Evolutionary conservation across 768 basidiomycete species (phyloP), one percentile per base, ranked within the genome.

Genomic region (Paxillus involutus): DNA sequence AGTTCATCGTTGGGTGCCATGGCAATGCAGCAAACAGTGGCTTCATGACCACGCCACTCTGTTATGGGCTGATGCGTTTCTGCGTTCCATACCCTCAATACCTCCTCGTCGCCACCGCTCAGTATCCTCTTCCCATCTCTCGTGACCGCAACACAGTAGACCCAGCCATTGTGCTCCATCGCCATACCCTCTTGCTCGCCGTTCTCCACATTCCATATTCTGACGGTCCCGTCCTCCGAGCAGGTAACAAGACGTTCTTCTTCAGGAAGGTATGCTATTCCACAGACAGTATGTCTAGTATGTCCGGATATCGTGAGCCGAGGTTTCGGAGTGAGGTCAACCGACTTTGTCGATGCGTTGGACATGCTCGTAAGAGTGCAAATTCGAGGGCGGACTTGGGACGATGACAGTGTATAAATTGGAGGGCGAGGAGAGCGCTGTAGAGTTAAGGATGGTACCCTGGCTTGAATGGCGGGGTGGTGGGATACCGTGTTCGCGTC

Each of bases 181-280:
- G 37, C 5, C 8, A 5, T 19, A 36, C 49, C 59, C 33, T 33
- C 50, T 39, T 57, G 59, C 11, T 36, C 8, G 5, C 59, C 59
- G 19, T 10, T 49, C 36, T 51, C 52, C n/a, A 58, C 16, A 41
- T 55, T 26, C 56, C 52, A 61, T 12, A 57, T 4, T 6, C 11
- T 37, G 1, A 48, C 9, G 9, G 6, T 17, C 12, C 43, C 26
- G 4, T 50, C 33, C n/a, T 21, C 0, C 4, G 13, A 58, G 17
- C 48, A 17, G 13, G 49, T 53, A 13, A 47, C 53, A 16, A 60
- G 40, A 1, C 39, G 53, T 35, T 13, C 43, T 21, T 53, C 54
- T 4, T 44, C 44, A 35, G 61, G 36, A 29, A 62, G 50, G 24
- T 46, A 63, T 6, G 26, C 41, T 3, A 56, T 30, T 33, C 4